phyloP scores from a whole-genome alignment of 2,329 filamentous ascomycete genomes.

The Alternaria brassicae region DNA sequence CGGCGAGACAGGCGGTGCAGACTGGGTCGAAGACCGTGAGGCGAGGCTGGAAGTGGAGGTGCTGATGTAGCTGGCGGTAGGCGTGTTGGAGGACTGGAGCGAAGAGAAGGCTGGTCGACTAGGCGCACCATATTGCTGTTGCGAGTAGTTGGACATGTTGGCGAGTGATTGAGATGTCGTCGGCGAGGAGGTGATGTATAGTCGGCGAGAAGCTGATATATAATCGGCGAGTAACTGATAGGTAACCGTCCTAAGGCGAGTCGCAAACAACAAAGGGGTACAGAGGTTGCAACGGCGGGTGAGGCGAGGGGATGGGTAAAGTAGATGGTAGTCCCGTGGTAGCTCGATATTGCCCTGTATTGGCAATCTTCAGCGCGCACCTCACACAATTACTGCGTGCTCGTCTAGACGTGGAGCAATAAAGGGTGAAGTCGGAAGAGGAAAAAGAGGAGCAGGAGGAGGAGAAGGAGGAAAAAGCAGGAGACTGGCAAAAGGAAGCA shows the following conservation, averaged over 20 bases:
- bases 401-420: constrained; percentile 7
- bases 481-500: constrained; percentile 13
- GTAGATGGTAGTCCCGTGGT: constrained; percentile 25
- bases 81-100: constrained; percentile 42
- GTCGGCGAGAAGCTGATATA: background rate
- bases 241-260: background rate
- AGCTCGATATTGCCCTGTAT: constrained; percentile 31
- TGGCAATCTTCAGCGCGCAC: constrained; percentile 18
- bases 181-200: background rate
- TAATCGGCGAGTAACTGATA: background rate
- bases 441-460: constrained; percentile 2
- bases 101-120: constrained; percentile 46
- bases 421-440: constrained; percentile 18
- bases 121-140: constrained; percentile 28
- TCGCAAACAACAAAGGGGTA: background rate
- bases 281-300: constrained; percentile 4
- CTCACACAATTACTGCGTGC: constrained; percentile 17
- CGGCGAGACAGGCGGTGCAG: constrained; percentile 45
- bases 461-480: constrained; percentile 3
- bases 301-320: constrained; percentile 25
- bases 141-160: constrained; percentile 31
- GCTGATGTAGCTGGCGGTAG: constrained; percentile 51
- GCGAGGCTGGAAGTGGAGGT: constrained; percentile 52
- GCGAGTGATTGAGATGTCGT: background rate
- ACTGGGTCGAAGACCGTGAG: constrained; percentile 43